Evolutionary conservation across 1,284 basidiomycete genomes (phyloP).

Genomic region (Ustilago shanxiensis): DNA sequence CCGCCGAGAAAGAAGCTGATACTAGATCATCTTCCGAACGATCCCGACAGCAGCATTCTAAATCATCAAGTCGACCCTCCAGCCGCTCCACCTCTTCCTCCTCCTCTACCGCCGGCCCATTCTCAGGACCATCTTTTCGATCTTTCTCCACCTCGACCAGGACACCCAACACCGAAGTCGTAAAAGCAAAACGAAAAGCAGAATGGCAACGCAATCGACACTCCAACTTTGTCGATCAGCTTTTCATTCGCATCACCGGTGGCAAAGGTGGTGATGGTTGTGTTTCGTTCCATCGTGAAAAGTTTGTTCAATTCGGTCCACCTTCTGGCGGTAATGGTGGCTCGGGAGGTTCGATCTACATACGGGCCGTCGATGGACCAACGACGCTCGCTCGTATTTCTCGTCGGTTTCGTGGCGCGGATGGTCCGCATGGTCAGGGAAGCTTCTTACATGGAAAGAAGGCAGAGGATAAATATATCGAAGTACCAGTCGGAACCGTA

Average conservation of each 20-base stretch:
- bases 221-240: constrained; percentile 64
- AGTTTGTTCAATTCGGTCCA: constrained; percentile 67
- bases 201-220: constrained; percentile 58
- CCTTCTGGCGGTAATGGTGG: constrained; percentile 68
- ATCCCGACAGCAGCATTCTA: background rate
- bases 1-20: background rate
- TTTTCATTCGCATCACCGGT: constrained; percentile 53
- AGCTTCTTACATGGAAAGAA: constrained; percentile 60
- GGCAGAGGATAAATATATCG: constrained; percentile 57
- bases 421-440: constrained; percentile 65
- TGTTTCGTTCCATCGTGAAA: constrained; percentile 67
- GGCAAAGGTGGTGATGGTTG: constrained; percentile 69
- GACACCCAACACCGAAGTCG: constrained; percentile 7
- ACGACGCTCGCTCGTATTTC: constrained; percentile 62
- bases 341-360: constrained; percentile 62
- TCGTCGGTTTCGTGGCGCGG: constrained; percentile 51
- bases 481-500: constrained; percentile 68
- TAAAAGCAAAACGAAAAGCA: constrained; percentile 53
- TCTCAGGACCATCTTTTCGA: background rate
- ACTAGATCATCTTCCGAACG: background rate
- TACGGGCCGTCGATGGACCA: constrained; percentile 56
- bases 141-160: constrained; percentile 22
- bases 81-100: background rate
- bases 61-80: background rate
- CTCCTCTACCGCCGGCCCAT: background rate